Conservation (phyloP, 306 rosid species). For the Alnus rubra region DNA sequence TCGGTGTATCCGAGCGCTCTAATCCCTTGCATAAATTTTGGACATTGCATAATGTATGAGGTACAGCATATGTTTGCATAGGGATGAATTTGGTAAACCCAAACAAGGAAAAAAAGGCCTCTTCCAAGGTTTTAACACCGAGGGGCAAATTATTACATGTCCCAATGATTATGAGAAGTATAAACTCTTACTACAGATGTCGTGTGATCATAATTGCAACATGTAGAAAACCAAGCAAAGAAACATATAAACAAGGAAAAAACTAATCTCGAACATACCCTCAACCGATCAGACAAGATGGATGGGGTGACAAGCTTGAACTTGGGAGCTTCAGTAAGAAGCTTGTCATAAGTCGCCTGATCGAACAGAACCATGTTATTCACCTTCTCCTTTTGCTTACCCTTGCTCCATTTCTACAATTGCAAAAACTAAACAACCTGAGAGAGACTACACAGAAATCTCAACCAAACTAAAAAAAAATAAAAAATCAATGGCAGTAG, state of each 20-base stretch:
- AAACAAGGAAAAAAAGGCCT: background rate
- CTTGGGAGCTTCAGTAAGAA: constrained; percentile 29
- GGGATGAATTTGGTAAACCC: background rate
- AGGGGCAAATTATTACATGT: background rate
- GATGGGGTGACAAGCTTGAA: constrained; percentile 35
- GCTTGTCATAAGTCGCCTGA: constrained; percentile 33
- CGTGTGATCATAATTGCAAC: background rate
- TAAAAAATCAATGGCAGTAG: too few relatives aligned
- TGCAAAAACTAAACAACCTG: background rate
- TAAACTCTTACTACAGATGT: background rate
- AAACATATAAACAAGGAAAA: background rate
- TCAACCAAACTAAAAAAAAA: background rate
- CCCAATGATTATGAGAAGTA: background rate
- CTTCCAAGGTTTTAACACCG: background rate
- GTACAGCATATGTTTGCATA: background rate
- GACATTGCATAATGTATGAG: background rate
- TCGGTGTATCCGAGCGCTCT: background rate
- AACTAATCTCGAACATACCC: constrained; percentile 13
- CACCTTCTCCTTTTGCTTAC: constrained; percentile 38
- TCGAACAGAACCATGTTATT: constrained; percentile 34
- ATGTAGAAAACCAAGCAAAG: background rate
- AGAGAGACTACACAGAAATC: background rate
- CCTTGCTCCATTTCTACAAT: constrained; percentile 34
- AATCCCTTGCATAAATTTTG: background rate
- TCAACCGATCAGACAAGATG: constrained; percentile 30